phyloP scores from a whole-genome alignment of 768 basidiomycete genomes.

The Mycena metata region DNA sequence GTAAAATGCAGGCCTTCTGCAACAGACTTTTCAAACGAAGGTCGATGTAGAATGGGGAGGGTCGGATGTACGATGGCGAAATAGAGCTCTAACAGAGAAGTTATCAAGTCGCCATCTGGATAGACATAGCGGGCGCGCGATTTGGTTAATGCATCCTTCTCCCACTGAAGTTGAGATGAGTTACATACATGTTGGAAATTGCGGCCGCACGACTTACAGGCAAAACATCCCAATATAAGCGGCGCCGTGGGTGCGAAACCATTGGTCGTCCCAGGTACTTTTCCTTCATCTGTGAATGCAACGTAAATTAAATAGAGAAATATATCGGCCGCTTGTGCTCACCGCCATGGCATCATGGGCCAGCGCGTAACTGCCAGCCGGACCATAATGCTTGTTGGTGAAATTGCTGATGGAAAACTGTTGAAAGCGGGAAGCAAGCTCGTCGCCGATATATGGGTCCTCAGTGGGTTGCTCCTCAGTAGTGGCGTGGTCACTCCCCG shows the following conservation, averaged over 20 bases:
- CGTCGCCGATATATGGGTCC: background rate
- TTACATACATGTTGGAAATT: too few relatives aligned
- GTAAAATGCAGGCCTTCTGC: constrained; percentile 52
- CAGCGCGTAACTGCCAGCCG: constrained; percentile 25
- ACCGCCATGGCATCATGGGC: constrained; percentile 18
- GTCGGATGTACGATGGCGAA: constrained; percentile 57
- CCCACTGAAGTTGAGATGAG: constrained; percentile 24
- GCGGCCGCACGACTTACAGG: constrained; percentile 11
- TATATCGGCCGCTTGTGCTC: background rate
- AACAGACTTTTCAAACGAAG: constrained; percentile 61
- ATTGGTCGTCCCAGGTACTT: constrained; percentile 4
- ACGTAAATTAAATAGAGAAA: background rate
- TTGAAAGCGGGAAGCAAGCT: constrained; percentile 13
- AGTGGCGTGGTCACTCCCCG: background rate
- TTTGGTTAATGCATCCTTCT: constrained; percentile 20
- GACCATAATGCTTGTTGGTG: constrained; percentile 5
- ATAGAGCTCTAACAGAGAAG: constrained; percentile 60
- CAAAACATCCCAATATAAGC: constrained; percentile 5
- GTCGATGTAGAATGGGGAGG: constrained; percentile 65
- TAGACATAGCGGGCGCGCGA: constrained; percentile 43
- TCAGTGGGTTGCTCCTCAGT: constrained; percentile 4
- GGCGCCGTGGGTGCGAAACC: background rate
- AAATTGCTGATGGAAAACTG: background rate
- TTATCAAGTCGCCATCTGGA: constrained; percentile 53
- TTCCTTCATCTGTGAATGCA: constrained; percentile 19